A percentile compares a stretch with the other conserved stretches of the same genome.
Conservation (phyloP, 1,284 basidiomycete species). For the Apiotrichum laibachii region DNA sequence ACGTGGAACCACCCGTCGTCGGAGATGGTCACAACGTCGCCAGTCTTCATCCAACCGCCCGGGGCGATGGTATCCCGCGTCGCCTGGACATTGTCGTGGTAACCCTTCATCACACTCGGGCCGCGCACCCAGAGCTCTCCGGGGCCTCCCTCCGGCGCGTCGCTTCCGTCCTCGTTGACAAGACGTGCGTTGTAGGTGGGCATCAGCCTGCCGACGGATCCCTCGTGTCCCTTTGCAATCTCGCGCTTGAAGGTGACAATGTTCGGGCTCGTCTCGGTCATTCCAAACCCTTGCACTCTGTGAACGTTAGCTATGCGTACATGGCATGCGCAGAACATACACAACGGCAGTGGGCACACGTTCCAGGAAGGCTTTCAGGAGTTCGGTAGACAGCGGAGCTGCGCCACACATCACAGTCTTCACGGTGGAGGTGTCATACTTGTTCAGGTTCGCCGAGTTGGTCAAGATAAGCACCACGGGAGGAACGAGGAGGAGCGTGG, state of each 20-base stretch:
- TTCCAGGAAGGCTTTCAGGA: conserved; percentile 33
- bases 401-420: conserved; percentile 68
- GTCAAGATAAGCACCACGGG: conserved; percentile 66
- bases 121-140: conserved; percentile 81
- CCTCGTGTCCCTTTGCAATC: conserved; percentile 20
- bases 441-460: conserved; percentile 58
- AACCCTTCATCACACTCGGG: conserved; percentile 56
- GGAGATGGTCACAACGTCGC: conserved; percentile 67
- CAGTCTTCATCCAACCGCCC: conserved; percentile 75
- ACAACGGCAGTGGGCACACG: conserved; percentile 24
- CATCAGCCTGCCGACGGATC: conserved; percentile 66
- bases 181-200: conserved; percentile 75
- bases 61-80: conserved; percentile 47
- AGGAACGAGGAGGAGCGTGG: conserved; percentile 69
- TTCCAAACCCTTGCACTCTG: conserved; percentile 40
- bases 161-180: conserved; percentile 53
- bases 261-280: conserved; percentile 54
- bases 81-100: conserved; percentile 9
- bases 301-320: conserved; percentile 41
- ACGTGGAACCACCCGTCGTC: conserved; percentile 57
- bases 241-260: conserved; percentile 48
- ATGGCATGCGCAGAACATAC: conserved; percentile 43
- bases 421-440: conserved; percentile 67
- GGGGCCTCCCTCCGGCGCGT: conserved; percentile 57
- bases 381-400: conserved; percentile 65